A percentile compares a stretch with the other conserved stretches of the same genome.
phyloP scores from a whole-genome alignment of 305 asterid genomes.

The Solanum hybrid region DNA sequence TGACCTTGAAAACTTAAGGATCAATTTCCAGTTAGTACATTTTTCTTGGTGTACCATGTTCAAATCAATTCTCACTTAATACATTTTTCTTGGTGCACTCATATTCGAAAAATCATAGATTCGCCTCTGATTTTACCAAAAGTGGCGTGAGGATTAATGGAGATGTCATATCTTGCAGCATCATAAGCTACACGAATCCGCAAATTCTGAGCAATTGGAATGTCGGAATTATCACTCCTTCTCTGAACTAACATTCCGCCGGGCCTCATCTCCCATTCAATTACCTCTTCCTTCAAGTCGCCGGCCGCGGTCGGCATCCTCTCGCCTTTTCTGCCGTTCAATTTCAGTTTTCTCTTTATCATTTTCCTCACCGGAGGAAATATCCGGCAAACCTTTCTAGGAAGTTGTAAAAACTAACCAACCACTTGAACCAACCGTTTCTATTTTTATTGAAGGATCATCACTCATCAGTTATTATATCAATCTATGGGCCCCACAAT shows the following conservation, averaged over 20 bases:
- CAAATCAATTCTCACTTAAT: no score
- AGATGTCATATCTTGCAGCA: constrained; percentile 35
- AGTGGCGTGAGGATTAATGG: constrained; percentile 40
- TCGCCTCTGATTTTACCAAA: constrained; percentile 28
- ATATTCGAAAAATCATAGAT: no score
- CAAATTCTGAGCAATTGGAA: constrained; percentile 16
- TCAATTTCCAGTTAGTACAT: no score
- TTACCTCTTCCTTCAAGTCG: constrained; percentile 20
- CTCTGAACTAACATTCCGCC: constrained; percentile 78
- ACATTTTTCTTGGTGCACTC: no score
- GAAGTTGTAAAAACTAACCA: neutral
- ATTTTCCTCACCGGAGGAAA: constrained; percentile 4
- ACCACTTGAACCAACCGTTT: neutral
- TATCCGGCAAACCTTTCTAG: neutral
- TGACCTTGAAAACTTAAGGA: no score
- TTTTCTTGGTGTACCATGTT: no score
- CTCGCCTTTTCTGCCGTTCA: constrained; percentile 18
- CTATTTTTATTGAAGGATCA: neutral
- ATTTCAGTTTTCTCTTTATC: constrained; percentile 31
- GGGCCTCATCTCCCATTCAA: constrained; percentile 59
- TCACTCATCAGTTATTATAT: neutral
- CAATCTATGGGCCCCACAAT: neutral
- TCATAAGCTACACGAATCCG: constrained; percentile 44
- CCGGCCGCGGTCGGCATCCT: constrained; percentile 11
- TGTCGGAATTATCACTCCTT: constrained; percentile 24